A percentile compares a stretch with the other conserved stretches of the same genome.
Conservation (phyloP, 1,284 basidiomycete genomes). For the Cutaneotrichosporon mucoides region DNA sequence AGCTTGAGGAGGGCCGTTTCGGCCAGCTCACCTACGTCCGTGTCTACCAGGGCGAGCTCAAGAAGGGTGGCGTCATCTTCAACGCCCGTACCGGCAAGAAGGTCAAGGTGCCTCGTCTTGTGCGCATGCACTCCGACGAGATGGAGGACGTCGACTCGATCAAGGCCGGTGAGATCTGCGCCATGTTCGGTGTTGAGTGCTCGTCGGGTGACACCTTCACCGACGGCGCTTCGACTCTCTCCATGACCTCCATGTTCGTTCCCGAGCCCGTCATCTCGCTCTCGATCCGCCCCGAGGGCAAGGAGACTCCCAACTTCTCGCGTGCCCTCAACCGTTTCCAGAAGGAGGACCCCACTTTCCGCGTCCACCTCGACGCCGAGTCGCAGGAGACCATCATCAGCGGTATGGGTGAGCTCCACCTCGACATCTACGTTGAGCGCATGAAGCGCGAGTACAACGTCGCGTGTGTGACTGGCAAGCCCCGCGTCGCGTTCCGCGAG, state of each 20-base stretch:
- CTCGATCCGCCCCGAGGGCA: constrained; percentile 83
- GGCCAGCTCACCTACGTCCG: constrained; percentile 99
- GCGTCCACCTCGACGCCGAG: constrained; percentile 89
- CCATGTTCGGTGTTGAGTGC: constrained; percentile 99
- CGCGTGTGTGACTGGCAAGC: constrained; percentile 89
- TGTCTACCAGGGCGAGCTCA: constrained; percentile 94
- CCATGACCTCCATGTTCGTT: constrained; percentile 98
- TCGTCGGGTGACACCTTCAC: constrained; percentile 98
- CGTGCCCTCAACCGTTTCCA: constrained; percentile 96
- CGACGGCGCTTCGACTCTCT: constrained; percentile 77
- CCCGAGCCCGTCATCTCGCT: constrained; percentile 98
- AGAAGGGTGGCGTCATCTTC: constrained; percentile 78
- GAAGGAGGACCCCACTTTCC: constrained; percentile 99
- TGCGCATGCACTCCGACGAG: constrained; percentile 97
- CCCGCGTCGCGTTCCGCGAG: constrained; percentile 95
- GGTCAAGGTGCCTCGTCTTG: constrained; percentile 95
- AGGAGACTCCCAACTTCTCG: constrained; percentile 93
- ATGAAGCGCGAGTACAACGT: constrained; percentile 98
- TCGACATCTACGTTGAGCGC: constrained; percentile 98
- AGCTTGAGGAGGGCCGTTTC: constrained; percentile 95
- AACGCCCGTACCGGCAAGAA: constrained; percentile 95
- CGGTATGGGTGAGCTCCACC: constrained; percentile 98
- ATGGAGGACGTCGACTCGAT: constrained; percentile 98
- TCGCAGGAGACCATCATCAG: constrained; percentile 99
- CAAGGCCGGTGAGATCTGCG: constrained; percentile 98